Base-by-base conservation (phyloP, 1,284 basidiomycete genomes). In the Sphaerobolus stellatus region DNA sequence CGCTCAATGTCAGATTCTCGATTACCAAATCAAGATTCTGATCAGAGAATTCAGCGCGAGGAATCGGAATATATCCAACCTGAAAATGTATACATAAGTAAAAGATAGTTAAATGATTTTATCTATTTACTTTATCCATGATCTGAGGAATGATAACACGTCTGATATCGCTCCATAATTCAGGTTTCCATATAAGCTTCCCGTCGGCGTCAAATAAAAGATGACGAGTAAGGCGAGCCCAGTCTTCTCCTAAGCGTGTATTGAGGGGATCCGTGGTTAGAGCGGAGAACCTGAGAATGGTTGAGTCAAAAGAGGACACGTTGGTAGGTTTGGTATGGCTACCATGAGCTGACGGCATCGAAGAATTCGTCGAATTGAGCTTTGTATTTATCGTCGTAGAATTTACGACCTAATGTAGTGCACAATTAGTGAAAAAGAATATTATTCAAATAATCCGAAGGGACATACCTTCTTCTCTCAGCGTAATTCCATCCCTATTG, bases 31-130 rank as follows among this genome's bases (percentile, higher is more conserved):
- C 93, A 59, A 94, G 70, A n/a, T 80, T 70, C 49, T 89, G 84
- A 68, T 94, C 91, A n/a, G 85, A 86, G 74, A 94, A 95, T 72
- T 97, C 94, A 70, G 93, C 84, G 45, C 92, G 84, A 0, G 92
- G 94, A 60, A 97, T 94, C 24, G 95, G 95, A 53, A 98, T 73
- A 69, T 94, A 93, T 22, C 92, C 92, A 58, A 93, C 77, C 82
- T 88, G 33, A 29, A 14, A 22, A 40, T 20, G 9, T 9, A 33
- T 31, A 52, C 70, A 25, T 70, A 84, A 82, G 73, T 83, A 73
- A 50, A 86, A 78, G 66, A 94, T 83, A 51, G 96, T 68, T 22
- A 4, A 11, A 25, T 13, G 20, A 14, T 24, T 31, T 49, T 43
- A 27, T 28, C 14, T n/a, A 58, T 70, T 25, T 70, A 84, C 83